These are phyloP conservation scores for Logfia minima DNA, from an alignment of 129 eudicot genomes.

Conservation along the genomic window DNA sequence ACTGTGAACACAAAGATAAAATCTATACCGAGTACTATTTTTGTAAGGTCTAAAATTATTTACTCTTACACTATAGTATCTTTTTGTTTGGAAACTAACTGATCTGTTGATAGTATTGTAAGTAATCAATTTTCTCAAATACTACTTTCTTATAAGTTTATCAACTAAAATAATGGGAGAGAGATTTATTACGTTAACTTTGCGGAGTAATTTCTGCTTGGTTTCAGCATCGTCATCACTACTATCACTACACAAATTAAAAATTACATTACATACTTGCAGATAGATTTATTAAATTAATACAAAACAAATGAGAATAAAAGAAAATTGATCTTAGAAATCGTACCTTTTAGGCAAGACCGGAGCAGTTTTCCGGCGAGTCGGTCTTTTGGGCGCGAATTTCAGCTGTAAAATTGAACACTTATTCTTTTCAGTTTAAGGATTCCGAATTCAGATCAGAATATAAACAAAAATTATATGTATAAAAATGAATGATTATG, in stretches of 20 bases:
- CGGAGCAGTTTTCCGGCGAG: constrained; percentile 30
- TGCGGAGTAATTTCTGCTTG: constrained; percentile 30
- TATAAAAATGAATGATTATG: neutral
- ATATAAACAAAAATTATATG: neutral
- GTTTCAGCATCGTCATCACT: constrained; percentile 37
- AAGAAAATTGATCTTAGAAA: neutral
- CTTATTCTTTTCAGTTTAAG: neutral
- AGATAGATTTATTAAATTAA: neutral
- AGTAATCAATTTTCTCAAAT: no score
- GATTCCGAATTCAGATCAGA: constrained; percentile 22
- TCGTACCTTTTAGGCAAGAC: constrained; percentile 37
- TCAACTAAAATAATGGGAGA: neutral
- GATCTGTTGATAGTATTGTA: no score
- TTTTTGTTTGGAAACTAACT: no score
- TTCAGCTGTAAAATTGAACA: constrained; percentile 42
- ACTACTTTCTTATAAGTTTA: neutral
- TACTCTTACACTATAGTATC: no score
- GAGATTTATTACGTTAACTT: constrained; percentile 35
- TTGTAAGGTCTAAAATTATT: no score
- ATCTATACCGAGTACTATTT: no score
- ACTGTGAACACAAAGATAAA: no score
- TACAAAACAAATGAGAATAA: neutral
- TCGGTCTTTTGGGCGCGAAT: constrained; percentile 57
- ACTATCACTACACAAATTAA: constrained; percentile 36
- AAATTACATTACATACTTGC: neutral